Evolutionary conservation across 2,329 filamentous ascomycete species (phyloP), one percentile per base, ranked within the genome.

Genomic region (Eutypella sp.): DNA sequence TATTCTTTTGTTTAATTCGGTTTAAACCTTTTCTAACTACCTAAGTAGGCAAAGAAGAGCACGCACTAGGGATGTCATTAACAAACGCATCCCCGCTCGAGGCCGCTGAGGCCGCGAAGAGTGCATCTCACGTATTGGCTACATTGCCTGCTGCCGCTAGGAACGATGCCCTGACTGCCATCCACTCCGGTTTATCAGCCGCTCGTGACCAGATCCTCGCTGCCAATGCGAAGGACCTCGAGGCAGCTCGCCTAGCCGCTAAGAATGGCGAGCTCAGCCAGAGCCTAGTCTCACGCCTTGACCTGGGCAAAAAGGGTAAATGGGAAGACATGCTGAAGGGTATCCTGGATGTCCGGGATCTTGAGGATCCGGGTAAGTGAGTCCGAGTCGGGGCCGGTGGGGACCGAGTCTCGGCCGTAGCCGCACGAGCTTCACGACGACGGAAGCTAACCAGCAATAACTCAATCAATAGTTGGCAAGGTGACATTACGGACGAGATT

Each of bases 311-410:
- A 65, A 81, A 82, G 62, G 92, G 92, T 47, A 97, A 97, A 71
- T 99, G 86, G 75, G 91, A 96, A 61, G 93, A 97, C 62, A 97
- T 99, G 93, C 76, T 99, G 53, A 86, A 91, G 71, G 93, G 93
- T 22, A 95, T 99, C 50, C 69, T 95, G 49, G 89, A 96, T 68
- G 93, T 99, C 50, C 79, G 86, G 54, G 78, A 81, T 42, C 76
- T 99, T 23, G 79, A 87, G 41, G 93, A 99, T 70, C 93, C 93
- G 55, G 79, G 89, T 93, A 75, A 59, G 80, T 73, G 45, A 48
- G 29, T 40, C 31, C 27, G n/a, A n/a, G n/a, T n/a, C n/a, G n/a
- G n/a, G n/a, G n/a, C n/a, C n/a, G n/a, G n/a, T n/a, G n/a, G n/a
- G 25, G 25, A 29, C 8, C 13, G 8, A 29, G 40, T 33, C 29